Percentiles rank a stretch among this genome's conserved stretches.
phyloP scores from a whole-genome alignment of 805 yeast species.

The Lachancea quebecensis region DNA sequence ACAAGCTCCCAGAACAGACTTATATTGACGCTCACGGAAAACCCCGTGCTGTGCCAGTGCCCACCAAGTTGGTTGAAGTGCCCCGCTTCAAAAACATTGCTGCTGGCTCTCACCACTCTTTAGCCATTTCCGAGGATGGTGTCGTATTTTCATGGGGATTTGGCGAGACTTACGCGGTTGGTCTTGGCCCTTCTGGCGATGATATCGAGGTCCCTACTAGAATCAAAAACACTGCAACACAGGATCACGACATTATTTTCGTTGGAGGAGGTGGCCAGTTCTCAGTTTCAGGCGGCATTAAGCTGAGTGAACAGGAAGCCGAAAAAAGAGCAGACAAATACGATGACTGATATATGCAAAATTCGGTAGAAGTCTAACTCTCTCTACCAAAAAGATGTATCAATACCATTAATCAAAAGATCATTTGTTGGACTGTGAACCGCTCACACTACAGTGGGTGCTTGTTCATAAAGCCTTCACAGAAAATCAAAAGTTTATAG shows the following conservation, averaged over 20 bases:
- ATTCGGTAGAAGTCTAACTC: neutral
- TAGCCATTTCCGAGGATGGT: slow-evolving; percentile 82
- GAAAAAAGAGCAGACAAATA: slow-evolving; percentile 43
- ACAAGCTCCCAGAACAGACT: slow-evolving; percentile 59
- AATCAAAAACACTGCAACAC: slow-evolving; percentile 90
- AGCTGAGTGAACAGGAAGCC: slow-evolving; percentile 34
- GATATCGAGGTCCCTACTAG: slow-evolving; percentile 86
- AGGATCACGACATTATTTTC: slow-evolving; percentile 57
- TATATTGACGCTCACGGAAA: slow-evolving; percentile 74
- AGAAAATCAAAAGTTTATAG: neutral
- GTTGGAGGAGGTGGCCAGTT: slow-evolving; percentile 98
- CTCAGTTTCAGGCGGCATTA: slow-evolving; percentile 77
- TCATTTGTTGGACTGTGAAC: too few species aligned
- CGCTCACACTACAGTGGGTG: too few species aligned
- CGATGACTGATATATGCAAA: slow-evolving; percentile 38
- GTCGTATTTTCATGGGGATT: slow-evolving; percentile 94
- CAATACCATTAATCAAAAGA: neutral
- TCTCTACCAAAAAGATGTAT: neutral
- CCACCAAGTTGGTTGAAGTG: slow-evolving; percentile 56
- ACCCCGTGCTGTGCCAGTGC: slow-evolving; percentile 78
- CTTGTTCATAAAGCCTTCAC: neutral
- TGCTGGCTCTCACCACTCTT: slow-evolving; percentile 87
- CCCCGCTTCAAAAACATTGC: slow-evolving; percentile 58
- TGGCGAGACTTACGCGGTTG: slow-evolving; percentile 94
- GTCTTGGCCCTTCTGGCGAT: slow-evolving; percentile 81